Evolutionary conservation across 2,329 filamentous ascomycete species (phyloP), one percentile per base, ranked within the genome.

Genomic region (Sordariomycetes sp.): DNA sequence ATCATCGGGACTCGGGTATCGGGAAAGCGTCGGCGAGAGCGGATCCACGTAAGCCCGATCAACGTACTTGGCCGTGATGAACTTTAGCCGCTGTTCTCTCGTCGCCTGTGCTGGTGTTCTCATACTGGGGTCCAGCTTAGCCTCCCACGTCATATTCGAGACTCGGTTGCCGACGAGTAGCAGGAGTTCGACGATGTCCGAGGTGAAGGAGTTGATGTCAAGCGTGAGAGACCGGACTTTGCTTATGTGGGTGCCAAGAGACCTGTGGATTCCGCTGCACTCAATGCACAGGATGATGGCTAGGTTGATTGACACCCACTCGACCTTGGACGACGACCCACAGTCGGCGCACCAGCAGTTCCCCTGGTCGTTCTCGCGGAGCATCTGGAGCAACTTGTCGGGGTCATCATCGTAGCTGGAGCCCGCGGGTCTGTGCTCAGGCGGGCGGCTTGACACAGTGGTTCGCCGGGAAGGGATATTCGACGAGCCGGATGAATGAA

Each of bases 271-370:
- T 62, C 94, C 94, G 69, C 92, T 96, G 73, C 94, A 99, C 71
- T 99, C 93, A 69, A 97, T 97, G 74, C 94, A 99, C 22, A 99
- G 81, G 58, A 99, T 87, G 60, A 99, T 96, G 53, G 90, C 94
- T 4, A 99, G 79, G 66, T 99, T 99, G 73, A 99, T 96, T 0
- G 94, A 97, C 32, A 97, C 94, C 94, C 94, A 99, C 71, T 99
- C 94, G 24, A 96, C 92, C 74, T 97, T 97, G 67, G 86, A 83
- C 37, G 88, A 87, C 8, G 91, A 95, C 12, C 90, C 89, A 68
- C 94, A 99, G 70, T 99, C 94, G 18, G 94, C 94, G 69, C 94
- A 99, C 81, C 88, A 89, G 64, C 84, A 87, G 71, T 99, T 99
- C 48, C 90, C 92, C 66, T 96, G 88, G 67, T 99, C 94, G 55